phyloP scores from a whole-genome alignment of 1,284 basidiomycete genomes.

The Porodaedalea pini region DNA sequence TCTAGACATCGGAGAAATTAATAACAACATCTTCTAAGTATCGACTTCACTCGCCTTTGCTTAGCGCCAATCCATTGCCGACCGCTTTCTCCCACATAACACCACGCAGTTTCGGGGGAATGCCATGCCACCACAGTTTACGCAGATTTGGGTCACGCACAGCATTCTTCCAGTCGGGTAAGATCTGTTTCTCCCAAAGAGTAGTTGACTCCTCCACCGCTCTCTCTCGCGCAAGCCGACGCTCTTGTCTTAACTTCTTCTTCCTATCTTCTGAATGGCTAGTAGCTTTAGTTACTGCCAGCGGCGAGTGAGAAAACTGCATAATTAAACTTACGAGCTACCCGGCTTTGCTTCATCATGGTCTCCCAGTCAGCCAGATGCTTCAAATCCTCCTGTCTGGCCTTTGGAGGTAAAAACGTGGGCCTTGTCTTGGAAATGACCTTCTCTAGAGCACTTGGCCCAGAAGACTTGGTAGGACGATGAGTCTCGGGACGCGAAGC shows the following conservation, averaged over 20 bases:
- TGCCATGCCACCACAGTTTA: constrained; percentile 89
- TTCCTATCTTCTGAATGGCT: constrained; percentile 61
- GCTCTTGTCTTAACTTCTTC: constrained; percentile 58
- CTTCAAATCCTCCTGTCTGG: constrained; percentile 72
- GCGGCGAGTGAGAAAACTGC: neutral
- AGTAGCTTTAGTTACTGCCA: neutral
- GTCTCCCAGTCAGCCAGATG: constrained; percentile 87
- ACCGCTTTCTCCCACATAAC: constrained; percentile 85
- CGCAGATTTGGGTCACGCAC: constrained; percentile 61
- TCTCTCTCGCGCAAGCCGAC: constrained; percentile 62
- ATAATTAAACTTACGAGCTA: constrained; percentile 52
- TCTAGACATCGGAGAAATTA: constrained; percentile 44
- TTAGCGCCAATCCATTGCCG: constrained; percentile 85
- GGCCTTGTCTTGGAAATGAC: constrained; percentile 79
- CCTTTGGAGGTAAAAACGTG: constrained; percentile 81
- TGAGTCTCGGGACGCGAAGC: constrained; percentile 32
- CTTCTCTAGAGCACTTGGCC: constrained; percentile 69
- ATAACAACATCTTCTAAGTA: constrained; percentile 4
- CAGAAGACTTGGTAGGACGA: constrained; percentile 48
- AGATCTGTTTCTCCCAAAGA: constrained; percentile 76
- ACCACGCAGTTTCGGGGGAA: constrained; percentile 83
- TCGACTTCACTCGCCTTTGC: constrained; percentile 60
- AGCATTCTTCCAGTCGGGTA: constrained; percentile 82
- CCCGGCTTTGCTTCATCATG: constrained; percentile 85
- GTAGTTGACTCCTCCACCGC: constrained; percentile 65